Conservation (phyloP, 2,329 filamentous ascomycete genomes). For the Pseudogymnoascus sp. region DNA sequence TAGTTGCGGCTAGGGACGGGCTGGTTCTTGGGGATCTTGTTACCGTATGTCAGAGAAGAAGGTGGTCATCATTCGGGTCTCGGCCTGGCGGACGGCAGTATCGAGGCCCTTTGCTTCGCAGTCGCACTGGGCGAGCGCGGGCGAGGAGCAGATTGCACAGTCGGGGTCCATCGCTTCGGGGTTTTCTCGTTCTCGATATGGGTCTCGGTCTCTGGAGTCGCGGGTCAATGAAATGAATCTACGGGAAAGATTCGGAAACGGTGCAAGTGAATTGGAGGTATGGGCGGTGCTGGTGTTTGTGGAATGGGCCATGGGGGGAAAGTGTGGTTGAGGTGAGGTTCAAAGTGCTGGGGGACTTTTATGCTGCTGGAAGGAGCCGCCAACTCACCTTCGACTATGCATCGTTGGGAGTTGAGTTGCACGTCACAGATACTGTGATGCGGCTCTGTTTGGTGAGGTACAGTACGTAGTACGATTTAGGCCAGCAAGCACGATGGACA, state of each 20-base stretch:
- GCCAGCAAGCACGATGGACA: not conserved
- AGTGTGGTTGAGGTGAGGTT: not conserved
- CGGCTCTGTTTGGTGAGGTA: constrained; percentile 3
- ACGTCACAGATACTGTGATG: constrained; percentile 8
- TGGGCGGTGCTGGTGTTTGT: not conserved
- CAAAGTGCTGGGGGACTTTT: not conserved
- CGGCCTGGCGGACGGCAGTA: constrained; percentile 52
- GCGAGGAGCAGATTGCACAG: constrained; percentile 57
- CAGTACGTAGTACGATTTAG: not conserved
- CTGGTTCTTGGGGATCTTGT: constrained; percentile 5
- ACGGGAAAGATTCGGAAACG: not conserved
- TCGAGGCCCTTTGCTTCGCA: constrained; percentile 60
- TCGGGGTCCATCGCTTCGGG: constrained; percentile 58
- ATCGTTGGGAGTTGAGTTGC: constrained; percentile 6
- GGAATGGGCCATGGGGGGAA: not conserved
- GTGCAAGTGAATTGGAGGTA: not conserved
- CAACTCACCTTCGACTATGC: constrained; percentile 9
- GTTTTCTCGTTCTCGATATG: constrained; percentile 31
- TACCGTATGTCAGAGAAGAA: constrained; percentile 58
- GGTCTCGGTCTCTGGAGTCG: not conserved
- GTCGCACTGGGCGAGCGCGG: constrained; percentile 50
- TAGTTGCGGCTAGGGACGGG: not conserved
- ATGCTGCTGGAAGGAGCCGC: not conserved
- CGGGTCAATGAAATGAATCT: not conserved
- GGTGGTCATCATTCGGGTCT: constrained; percentile 53